phyloP scores from a whole-genome alignment of 2,329 filamentous ascomycete species.

The Microsporum canis region DNA sequence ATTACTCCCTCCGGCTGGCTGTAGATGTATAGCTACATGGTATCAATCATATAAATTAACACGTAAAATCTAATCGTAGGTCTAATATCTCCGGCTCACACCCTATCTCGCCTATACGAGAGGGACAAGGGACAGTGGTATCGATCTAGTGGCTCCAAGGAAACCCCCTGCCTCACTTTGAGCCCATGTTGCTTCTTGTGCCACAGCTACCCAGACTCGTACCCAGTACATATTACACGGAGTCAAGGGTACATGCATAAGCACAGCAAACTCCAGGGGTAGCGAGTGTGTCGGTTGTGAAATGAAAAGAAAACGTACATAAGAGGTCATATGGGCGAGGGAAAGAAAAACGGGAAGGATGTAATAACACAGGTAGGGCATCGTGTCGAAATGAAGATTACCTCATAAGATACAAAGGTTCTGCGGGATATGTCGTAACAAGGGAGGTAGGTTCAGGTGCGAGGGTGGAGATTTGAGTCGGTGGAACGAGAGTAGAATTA shows the following conservation, averaged over 20 bases:
- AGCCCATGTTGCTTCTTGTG: background rate
- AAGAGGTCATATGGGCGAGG: background rate
- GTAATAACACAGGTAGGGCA: background rate
- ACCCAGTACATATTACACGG: background rate
- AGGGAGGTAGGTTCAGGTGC: background rate
- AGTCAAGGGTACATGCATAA: background rate
- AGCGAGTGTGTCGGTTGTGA: background rate
- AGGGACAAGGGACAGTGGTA: background rate
- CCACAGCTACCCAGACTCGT: background rate
- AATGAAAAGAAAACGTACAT: background rate
- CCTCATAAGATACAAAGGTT: background rate
- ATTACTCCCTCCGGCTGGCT: no score
- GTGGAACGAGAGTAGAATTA: slow-evolving; percentile 15
- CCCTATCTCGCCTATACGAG: no score
- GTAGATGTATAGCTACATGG: background rate
- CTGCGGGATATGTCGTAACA: background rate
- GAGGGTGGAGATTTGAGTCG: background rate
- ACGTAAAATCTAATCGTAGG: slow-evolving; percentile 1
- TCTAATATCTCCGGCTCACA: background rate
- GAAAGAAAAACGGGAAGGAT: background rate
- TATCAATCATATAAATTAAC: background rate
- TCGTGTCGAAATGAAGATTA: background rate
- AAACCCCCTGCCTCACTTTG: background rate
- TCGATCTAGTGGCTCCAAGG: background rate
- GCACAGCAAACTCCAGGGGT: background rate